phyloP scores from a whole-genome alignment of 768 basidiomycete species.

The Mycena alexandri region DNA sequence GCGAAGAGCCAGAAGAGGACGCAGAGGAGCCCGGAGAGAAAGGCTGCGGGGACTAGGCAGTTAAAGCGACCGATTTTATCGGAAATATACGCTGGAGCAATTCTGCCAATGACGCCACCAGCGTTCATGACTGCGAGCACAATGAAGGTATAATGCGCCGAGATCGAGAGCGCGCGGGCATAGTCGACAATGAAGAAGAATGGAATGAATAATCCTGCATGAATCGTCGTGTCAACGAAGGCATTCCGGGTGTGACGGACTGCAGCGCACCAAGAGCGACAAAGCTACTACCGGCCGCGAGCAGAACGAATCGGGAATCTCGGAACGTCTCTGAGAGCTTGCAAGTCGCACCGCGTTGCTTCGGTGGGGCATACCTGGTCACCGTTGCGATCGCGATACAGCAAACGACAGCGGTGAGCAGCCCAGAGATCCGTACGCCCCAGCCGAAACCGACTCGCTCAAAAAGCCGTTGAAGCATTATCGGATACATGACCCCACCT shows the following conservation, averaged over 20 bases:
- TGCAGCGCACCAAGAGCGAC: conserved; percentile 68
- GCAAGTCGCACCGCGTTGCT: conserved; percentile 46
- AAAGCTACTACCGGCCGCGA: conserved; percentile 67
- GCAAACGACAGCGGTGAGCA: conserved; percentile 59
- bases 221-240: background rate
- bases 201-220: conserved; percentile 75
- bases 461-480: conserved; percentile 72
- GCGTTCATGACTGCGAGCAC: conserved; percentile 78
- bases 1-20: conserved; percentile 70
- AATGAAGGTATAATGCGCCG: conserved; percentile 59
- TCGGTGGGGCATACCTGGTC: conserved; percentile 47
- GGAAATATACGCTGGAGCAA: conserved; percentile 73
- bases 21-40: conserved; percentile 72
- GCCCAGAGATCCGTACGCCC: conserved; percentile 70
- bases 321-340: conserved; percentile 52
- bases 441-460: conserved; percentile 68
- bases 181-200: conserved; percentile 79
- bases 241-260: background rate
- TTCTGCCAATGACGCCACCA: conserved; percentile 73
- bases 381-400: conserved; percentile 66
- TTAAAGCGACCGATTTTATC: conserved; percentile 75
- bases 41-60: conserved; percentile 71
- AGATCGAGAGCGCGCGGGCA: conserved; percentile 57
- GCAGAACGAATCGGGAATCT: conserved; percentile 66
- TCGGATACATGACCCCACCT: conserved; percentile 81